These are phyloP conservation scores for Iris pallida DNA, from an alignment of 116 monocot species.

Conservation along the genomic window DNA sequence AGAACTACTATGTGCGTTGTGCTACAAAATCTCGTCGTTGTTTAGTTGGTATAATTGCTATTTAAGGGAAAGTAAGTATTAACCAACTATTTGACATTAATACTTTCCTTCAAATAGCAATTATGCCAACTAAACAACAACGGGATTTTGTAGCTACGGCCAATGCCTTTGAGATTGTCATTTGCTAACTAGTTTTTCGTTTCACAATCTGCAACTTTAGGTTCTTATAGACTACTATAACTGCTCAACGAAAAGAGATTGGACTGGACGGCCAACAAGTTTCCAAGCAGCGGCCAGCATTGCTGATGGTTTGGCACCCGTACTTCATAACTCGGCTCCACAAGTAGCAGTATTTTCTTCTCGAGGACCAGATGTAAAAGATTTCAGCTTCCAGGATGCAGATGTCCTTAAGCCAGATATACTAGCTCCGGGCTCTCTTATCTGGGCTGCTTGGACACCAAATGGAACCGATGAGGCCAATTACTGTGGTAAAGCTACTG, in stretches of 20 bases:
- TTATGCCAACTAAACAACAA: no score
- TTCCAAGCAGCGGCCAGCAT: slow-evolving; percentile 71
- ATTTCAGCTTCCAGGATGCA: slow-evolving; percentile 96
- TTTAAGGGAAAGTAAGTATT: no score
- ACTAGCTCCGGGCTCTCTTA: slow-evolving; percentile 88
- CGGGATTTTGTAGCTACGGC: no score
- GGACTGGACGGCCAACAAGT: slow-evolving; percentile 56
- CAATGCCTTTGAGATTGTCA: not conserved
- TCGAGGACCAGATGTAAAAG: slow-evolving; percentile 94
- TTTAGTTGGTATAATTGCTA: no score
- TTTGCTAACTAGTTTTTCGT: not conserved
- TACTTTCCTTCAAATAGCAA: no score
- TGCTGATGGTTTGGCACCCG: slow-evolving; percentile 76
- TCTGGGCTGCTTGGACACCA: slow-evolving; percentile 99
- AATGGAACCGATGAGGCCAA: slow-evolving; percentile 95
- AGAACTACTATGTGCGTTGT: no score
- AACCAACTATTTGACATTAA: no score
- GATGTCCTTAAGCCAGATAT: slow-evolving; percentile 99
- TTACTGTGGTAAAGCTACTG: slow-evolving; percentile 46
- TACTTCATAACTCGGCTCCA: slow-evolving; percentile 83
- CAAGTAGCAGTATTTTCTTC: slow-evolving; percentile 94
- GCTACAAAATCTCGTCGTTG: no score
- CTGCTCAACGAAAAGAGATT: slow-evolving; percentile 78
- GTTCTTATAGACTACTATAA: slow-evolving; percentile 88
- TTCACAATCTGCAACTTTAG: slow-evolving; percentile 22